Conservation (phyloP, 441 rosid genomes). For the Metrosideros polymorpha region DNA sequence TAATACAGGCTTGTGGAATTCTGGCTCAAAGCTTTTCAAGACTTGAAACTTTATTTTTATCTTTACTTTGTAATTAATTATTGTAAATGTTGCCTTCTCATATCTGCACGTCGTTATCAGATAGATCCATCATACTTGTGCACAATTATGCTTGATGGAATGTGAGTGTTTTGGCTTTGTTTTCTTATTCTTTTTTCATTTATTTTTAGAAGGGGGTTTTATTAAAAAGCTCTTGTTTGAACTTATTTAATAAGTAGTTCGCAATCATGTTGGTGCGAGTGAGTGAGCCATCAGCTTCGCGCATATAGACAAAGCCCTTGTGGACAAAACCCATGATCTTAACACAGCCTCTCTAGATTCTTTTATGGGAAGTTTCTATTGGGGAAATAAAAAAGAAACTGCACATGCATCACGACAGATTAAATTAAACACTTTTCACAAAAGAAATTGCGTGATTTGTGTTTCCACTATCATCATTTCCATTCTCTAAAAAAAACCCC, state of each 20-base stretch:
- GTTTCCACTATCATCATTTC: not conserved
- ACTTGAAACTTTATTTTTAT: not conserved
- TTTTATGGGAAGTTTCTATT: not conserved
- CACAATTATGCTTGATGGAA: constrained; percentile 5
- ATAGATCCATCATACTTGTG: constrained; percentile 1
- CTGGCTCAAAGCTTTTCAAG: not conserved
- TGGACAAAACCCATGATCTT: not conserved
- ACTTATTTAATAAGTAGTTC: not conserved
- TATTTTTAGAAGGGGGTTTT: not conserved
- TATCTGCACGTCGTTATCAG: constrained; percentile 4
- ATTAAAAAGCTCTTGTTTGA: constrained; percentile 8
- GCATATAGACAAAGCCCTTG: not conserved
- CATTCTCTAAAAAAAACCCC: not conserved
- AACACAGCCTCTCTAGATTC: not conserved
- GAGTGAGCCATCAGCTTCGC: not conserved
- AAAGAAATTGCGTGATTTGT: not conserved
- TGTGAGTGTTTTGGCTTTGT: not conserved
- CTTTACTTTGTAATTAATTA: not conserved
- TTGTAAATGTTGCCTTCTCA: not conserved
- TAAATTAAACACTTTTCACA: not conserved
- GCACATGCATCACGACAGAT: not conserved
- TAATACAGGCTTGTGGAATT: not conserved
- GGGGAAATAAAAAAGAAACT: not conserved
- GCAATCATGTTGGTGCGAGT: not conserved
- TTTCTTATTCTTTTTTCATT: not conserved